These are phyloP conservation scores for Argentina anserina DNA, from an alignment of 306 rosid species.

Conservation along the genomic window DNA sequence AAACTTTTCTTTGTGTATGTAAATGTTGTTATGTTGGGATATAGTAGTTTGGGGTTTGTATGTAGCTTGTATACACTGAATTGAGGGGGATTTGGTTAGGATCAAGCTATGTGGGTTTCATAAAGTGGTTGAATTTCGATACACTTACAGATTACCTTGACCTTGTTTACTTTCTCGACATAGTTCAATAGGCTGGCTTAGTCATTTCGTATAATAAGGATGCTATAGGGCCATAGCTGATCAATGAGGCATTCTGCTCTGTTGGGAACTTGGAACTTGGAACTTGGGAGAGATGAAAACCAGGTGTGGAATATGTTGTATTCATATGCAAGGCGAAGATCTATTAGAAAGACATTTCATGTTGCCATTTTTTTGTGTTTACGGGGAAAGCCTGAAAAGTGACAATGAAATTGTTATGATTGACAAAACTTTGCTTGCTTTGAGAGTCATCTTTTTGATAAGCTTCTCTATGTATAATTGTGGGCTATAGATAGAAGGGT, in stretches of 20 bases:
- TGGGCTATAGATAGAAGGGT: too few relatives aligned
- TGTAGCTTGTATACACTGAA: neutral
- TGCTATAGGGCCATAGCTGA: neutral
- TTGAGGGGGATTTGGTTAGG: neutral
- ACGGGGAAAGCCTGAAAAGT: neutral
- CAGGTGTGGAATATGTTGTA: neutral
- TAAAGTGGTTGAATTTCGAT: neutral
- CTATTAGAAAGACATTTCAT: neutral
- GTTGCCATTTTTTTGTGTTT: neutral
- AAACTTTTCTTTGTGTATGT: neutral
- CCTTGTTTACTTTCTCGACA: neutral
- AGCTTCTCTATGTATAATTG: too few relatives aligned
- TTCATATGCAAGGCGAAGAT: neutral
- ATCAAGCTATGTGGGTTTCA: neutral
- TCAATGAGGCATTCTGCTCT: neutral
- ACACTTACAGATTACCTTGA: neutral
- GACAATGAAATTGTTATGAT: neutral
- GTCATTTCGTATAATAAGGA: neutral
- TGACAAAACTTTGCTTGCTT: neutral
- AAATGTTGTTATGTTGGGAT: neutral
- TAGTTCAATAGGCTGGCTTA: neutral
- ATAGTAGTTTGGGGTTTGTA: neutral
- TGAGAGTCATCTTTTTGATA: neutral
- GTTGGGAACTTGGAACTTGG: too few relatives aligned
- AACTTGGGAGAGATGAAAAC: neutral